Base-by-base conservation (phyloP, 257 asterid genomes). In the Scutellaria galericulata region DNA sequence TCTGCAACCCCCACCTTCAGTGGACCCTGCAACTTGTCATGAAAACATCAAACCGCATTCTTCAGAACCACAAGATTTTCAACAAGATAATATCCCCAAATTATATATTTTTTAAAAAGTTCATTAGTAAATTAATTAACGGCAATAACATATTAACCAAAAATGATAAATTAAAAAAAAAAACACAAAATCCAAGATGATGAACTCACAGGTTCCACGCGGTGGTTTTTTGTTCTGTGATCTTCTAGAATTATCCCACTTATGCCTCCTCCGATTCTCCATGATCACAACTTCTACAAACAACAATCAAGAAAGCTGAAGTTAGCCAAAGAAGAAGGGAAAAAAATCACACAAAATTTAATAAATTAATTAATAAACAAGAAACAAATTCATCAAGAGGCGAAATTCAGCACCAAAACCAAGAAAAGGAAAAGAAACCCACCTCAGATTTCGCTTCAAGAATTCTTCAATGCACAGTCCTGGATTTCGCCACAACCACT, bases 201-300 rank as follows among this genome's bases (percentile, higher is more conserved):
- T 71, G 54, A 58, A 58, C 68, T 76, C 63, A 53, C 53, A 64
- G 31, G 18, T 63, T 68, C 87, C 86, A 9, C 77, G 75, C 24
- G 86, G 83, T 12, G 87, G 86, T 51, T 47, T 78, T 62, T 14
- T 85, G 61, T 66, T 40, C 56, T 67, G 81, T 61, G 86, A 80
- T 78, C 73, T 78, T 66, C 76, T 76, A 14, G 7, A 3, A 14
- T 15, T 60, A 58, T 75, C 81, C 85, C 78, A 66, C 24, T 66
- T 83, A 4, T 59, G 81, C 79, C 82, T 53, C 77, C 86, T 79
- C 65, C 79, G 77, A 62, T 47, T 68, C 27, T 84, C 84, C 88
- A 84, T 84, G 73, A 73, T 69, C 66, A 31, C 66, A 37, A 1
- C 50, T 9, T 27, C 74, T 27, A 50, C 18, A 57, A 39, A 55